Conservation (phyloP, 2,329 filamentous ascomycete species). For the Microdochium trichocladiopsis region DNA sequence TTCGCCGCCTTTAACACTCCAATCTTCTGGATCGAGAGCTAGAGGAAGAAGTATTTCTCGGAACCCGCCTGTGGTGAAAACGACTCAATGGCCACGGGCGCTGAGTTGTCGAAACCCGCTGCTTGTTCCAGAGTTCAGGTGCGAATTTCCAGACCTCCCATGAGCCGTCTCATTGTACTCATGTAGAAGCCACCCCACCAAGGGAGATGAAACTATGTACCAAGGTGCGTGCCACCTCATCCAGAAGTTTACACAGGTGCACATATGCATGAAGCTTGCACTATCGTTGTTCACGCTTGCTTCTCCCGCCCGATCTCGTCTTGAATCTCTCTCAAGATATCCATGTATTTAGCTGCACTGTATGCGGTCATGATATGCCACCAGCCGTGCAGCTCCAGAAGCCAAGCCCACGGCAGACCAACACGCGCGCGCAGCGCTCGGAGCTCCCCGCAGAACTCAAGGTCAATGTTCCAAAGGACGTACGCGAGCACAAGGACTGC, state of each 20-base stretch:
- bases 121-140: not conserved
- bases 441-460: constrained; percentile 41
- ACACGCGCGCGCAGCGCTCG: constrained; percentile 33
- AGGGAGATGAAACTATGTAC: not conserved
- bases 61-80: not conserved
- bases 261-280: not conserved
- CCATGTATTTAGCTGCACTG: constrained; percentile 37
- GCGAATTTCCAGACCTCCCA: not conserved
- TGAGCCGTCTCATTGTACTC: not conserved
- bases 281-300: constrained; percentile 5
- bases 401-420: constrained; percentile 47
- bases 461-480: constrained; percentile 49
- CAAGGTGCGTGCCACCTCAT: not conserved
- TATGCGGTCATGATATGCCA: constrained; percentile 58
- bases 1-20: not conserved
- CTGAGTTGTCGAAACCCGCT: not conserved
- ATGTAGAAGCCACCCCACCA: not conserved
- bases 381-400: constrained; percentile 56
- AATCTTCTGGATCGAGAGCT: not conserved
- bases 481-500: constrained; percentile 36
- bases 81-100: not conserved
- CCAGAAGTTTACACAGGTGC: not conserved
- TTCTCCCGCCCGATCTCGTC: constrained; percentile 6
- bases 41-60: not conserved
- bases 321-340: constrained; percentile 20